Base-by-base conservation (phyloP, 1,284 basidiomycete genomes). In the Meira miltonrushii region DNA sequence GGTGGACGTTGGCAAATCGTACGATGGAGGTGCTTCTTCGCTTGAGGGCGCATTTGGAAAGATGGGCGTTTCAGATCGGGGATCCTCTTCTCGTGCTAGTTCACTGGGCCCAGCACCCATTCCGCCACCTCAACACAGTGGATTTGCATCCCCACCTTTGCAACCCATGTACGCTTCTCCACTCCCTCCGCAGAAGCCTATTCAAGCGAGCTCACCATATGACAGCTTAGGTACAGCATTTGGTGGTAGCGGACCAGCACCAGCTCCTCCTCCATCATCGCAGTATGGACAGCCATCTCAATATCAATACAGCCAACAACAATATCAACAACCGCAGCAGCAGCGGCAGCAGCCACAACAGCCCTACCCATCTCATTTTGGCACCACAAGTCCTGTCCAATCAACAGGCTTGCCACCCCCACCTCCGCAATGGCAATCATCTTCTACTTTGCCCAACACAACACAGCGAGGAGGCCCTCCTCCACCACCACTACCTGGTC, bases 1-100 rank as follows among this genome's bases (percentile, higher is more conserved):
- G 64, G 82, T 88, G 1, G 90, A 92, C 66, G 84, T 86, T 37
- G 85, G 28, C 28, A n/a, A 48, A 23, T 17, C 13, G 12, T 21
- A 48, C 17, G 25, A 48, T 48, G 46, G 46, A 13, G 46, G n/a
- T 17, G 41, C n/a, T 5, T n/a, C 17, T 25, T 48, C 46, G 5
- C 25, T 48, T n/a, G 46, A 48, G 5, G 25, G 46, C 17, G 13
- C 46, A 5, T 48, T 48, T 48, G 12, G 12, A 21, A n/a, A 23
- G 46, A 48, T 48, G 46, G 25, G 23, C 23, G 17, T 48, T 2
- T n/a, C 17, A 23, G 28, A 33, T 33, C 28, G 28, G 3, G 46
- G 46, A 13, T 15, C n/a, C 3, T 21, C n/a, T 17, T 21, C 17
- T 21, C 46, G 46, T 23, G 17, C 17, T 21, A 48, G 46, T 23